Conservation (phyloP, 1,139 yeast species). For the Zygosaccharomyces sapae region DNA sequence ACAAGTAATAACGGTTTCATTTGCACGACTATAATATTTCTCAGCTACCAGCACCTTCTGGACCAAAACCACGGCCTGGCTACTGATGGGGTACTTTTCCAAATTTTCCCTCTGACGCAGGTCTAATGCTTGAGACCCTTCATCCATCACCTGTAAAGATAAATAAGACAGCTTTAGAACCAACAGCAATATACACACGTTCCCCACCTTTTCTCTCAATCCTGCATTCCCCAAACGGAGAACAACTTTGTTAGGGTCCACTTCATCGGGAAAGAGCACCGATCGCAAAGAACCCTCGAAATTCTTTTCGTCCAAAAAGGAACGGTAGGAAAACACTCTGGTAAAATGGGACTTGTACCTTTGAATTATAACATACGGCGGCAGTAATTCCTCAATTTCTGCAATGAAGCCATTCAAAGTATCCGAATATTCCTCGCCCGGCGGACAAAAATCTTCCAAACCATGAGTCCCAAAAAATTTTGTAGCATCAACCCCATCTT, state of each 20-base stretch:
- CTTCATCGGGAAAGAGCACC: conserved; percentile 21
- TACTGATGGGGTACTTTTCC: conserved; percentile 26
- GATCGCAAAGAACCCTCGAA: conserved; percentile 28
- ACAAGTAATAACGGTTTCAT: conserved; percentile 32
- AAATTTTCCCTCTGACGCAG: conserved; percentile 18
- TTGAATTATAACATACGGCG: conserved; percentile 24
- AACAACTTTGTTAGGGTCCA: conserved; percentile 19
- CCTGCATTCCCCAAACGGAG: conserved; percentile 26
- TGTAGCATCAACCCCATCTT: conserved; percentile 25
- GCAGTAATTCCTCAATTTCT: conserved; percentile 25
- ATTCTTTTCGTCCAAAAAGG: conserved; percentile 28
- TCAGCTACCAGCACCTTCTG: conserved; percentile 28
- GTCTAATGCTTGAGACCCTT: conserved; percentile 12
- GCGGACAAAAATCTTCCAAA: conserved; percentile 29
- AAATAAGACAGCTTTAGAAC: conserved; percentile 31
- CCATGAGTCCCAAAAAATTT: conserved; percentile 17
- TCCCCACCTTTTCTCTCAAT: conserved; percentile 31
- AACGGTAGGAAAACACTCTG: conserved; percentile 26
- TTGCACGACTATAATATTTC: conserved; percentile 32
- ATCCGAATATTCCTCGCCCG: conserved; percentile 26
- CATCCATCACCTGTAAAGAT: conserved; percentile 22
- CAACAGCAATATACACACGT: conserved; percentile 26
- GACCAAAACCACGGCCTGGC: conserved; percentile 24
- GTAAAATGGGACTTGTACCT: conserved; percentile 28
- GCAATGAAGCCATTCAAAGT: conserved; percentile 22